Conservation (phyloP, 306 rosid genomes). For the Pyrus communis region DNA sequence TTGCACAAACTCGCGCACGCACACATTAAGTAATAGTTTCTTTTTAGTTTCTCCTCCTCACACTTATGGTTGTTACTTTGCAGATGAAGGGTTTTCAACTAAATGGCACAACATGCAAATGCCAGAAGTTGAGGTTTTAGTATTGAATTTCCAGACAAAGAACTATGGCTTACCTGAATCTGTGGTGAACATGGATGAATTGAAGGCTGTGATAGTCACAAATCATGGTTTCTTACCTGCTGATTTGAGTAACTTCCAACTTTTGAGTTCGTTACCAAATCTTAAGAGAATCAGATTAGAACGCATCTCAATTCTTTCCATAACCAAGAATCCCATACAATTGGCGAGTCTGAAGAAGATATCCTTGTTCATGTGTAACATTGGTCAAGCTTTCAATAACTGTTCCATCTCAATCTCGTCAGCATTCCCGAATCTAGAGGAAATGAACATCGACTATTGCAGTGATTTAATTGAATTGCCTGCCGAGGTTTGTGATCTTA, state of each 20-base stretch:
- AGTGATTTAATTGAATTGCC: slow-evolving; percentile 33
- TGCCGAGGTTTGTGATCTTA: slow-evolving; percentile 13
- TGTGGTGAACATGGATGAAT: no score
- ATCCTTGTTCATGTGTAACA: no score
- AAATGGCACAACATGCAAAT: slow-evolving; percentile 28
- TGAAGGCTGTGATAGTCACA: slow-evolving; percentile 11
- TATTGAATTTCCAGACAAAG: no score
- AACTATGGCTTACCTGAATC: no score
- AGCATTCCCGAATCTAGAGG: no score
- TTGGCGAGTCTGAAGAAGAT: no score
- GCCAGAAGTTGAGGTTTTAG: no score
- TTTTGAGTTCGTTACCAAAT: slow-evolving; percentile 17
- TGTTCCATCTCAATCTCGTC: no score
- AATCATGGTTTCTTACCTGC: slow-evolving; percentile 27
- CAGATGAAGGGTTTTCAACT: no score
- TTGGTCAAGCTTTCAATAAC: no score
- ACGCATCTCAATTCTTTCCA: slow-evolving; percentile 30
- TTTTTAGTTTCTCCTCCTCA: slow-evolving; percentile 21
- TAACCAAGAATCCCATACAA: slow-evolving; percentile 8
- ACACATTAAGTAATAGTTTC: slow-evolving; percentile 9
- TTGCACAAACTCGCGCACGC: fast-evolving
- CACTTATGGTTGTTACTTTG: no score
- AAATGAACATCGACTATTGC: no score
- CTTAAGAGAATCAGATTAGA: slow-evolving; percentile 46
- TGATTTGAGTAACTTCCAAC: slow-evolving; percentile 26